Base-by-base conservation (phyloP, 176 grass and related monocot species). In the Zizania latifolia region DNA sequence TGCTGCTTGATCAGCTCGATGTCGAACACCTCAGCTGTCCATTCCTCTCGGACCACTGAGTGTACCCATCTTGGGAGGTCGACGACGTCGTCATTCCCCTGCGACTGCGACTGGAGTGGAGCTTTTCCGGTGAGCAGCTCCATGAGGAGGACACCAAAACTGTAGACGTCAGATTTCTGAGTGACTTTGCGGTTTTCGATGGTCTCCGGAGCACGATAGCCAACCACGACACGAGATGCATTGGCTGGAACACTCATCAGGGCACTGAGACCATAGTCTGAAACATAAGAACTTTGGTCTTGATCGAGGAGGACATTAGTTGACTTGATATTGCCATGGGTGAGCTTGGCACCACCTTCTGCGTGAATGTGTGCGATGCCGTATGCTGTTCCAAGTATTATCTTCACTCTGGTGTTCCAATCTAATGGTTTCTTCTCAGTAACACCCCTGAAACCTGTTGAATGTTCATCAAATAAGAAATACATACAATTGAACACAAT, bases 1-100 rank as follows among this genome's bases (percentile, higher is more conserved):
- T 83, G 81, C 10, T 77, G 53, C 37, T 78, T 86, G 40, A 91
- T 88, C 65, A 98, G 74, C 75, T 94, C 95, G 5, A 76, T 22
- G 39, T 98, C 95, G 12, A 98, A 98, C 55, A 98, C 95, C 71
- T 98, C 91, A 0, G 95, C 95, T 8, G 95, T 98, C 95, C 95
- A 98, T 58, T 98, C 95, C 84, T 98, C 95, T 67, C 89, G 82
- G 75, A 98, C 94, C 30, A 98, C 94, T 0, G 94, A 98, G 17
- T 94, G 94, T 28, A 98, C 91, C 95, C 95, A 98, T 61, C 86
- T 81, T 4, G 89, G 89, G 19, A 98, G 86, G 45, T 98, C 94
- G 0, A 81, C 89, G 0, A 94, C 81, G 9, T 98, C 86, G 50
- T 98, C 91, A n/a, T 80, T 90, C 30, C 95, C 95, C 34, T 98